Conservation (phyloP, 257 asterid genomes). For the Marsdenia floribunda region DNA sequence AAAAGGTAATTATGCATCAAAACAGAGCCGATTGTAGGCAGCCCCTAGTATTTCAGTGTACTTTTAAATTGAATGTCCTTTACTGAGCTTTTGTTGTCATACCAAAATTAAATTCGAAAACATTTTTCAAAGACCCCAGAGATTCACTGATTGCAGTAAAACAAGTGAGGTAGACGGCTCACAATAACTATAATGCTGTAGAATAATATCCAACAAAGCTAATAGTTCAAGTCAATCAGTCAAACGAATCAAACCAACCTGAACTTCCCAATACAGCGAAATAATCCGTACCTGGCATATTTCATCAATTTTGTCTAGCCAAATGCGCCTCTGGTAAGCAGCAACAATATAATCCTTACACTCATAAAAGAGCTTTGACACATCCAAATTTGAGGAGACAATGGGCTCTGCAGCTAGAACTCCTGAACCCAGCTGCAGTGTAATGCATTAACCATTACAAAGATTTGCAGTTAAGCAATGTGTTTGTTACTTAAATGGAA, state of each 20-base stretch:
- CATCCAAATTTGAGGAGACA: slow-evolving; percentile 51
- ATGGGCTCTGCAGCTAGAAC: slow-evolving; percentile 69
- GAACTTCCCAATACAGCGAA: slow-evolving; percentile 3
- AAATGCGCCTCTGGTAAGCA: slow-evolving; percentile 54
- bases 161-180: neutral
- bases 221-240: neutral
- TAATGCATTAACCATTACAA: neutral
- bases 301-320: slow-evolving; percentile 82
- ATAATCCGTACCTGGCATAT: slow-evolving; percentile 70
- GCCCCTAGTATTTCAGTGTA: neutral
- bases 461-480: neutral
- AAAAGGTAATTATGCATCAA: neutral
- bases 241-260: neutral
- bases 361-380: slow-evolving; percentile 56
- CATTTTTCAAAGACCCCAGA: neutral
- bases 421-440: slow-evolving; percentile 73
- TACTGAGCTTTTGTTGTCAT: too few relatives aligned
- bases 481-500: neutral
- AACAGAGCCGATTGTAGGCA: neutral
- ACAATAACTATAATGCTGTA: neutral
- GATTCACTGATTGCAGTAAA: neutral
- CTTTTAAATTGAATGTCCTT: neutral
- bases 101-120: neutral
- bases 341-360: slow-evolving; percentile 66
- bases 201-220: neutral